These are phyloP conservation scores for Pogostemon cablin DNA, from an alignment of 257 asterid species.

Conservation along the genomic window DNA sequence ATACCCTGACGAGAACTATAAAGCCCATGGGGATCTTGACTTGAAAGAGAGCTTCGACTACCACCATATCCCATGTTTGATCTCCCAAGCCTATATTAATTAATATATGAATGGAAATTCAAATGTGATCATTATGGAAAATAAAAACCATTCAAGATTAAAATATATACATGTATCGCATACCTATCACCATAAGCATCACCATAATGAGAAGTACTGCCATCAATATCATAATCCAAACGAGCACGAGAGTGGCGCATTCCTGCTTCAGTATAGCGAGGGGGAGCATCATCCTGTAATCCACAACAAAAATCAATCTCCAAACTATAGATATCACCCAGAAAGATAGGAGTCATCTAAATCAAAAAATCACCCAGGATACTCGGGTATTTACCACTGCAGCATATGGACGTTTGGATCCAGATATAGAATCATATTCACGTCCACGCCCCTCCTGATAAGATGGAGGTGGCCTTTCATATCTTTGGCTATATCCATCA, in stretches of 20 bases:
- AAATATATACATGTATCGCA: constrained; percentile 14
- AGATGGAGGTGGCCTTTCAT: constrained; percentile 80
- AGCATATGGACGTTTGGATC: constrained; percentile 88
- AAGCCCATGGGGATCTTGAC: constrained; percentile 82
- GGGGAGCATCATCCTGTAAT: constrained; percentile 80
- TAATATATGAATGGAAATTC: background rate
- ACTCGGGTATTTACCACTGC: constrained; percentile 56
- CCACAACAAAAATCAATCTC: constrained; percentile 29
- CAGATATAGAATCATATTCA: constrained; percentile 75
- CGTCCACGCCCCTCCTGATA: constrained; percentile 78
- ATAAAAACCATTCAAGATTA: background rate
- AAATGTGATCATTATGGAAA: background rate
- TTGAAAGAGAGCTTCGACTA: constrained; percentile 67
- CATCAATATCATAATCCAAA: constrained; percentile 73
- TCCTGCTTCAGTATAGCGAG: constrained; percentile 81
- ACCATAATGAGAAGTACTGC: constrained; percentile 75
- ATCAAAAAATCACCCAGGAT: constrained; percentile 7
- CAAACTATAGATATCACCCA: constrained; percentile 26
- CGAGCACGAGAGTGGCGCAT: constrained; percentile 90
- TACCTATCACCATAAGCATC: constrained; percentile 90
- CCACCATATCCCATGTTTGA: constrained; percentile 81
- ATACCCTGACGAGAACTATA: constrained; percentile 84
- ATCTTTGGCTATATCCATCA: constrained; percentile 77
- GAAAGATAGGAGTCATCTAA: constrained; percentile 10
- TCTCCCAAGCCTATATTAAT: constrained; percentile 64